Evolutionary conservation across 2,329 filamentous ascomycete genomes (phyloP), one percentile per base, ranked within the genome.

Genomic region (Calonectria pseudoreteaudii): DNA sequence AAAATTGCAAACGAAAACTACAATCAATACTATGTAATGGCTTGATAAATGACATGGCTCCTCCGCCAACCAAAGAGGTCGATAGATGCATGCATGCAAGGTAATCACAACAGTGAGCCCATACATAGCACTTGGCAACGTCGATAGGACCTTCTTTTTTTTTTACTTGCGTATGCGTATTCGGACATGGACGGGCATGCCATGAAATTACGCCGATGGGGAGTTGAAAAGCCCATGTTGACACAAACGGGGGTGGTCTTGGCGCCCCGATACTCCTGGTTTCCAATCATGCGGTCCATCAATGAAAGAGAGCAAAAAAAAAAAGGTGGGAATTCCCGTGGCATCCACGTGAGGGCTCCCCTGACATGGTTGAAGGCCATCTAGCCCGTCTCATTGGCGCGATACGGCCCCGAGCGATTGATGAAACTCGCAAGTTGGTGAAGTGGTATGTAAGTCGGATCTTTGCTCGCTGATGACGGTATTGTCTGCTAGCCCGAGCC

Each of bases 361-460:
- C 73, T 77, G 74, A 60, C 76, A 79, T 74, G 77, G 77, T 71
- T 79, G 68, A 34, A n/a, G 20, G 72, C 66, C 68, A 41, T 62
- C 44, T 60, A 53, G 58, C 10, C 16, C 23, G 44, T 74, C 69
- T 76, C 62, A 79, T 74, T 78, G 75, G 77, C 68, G 71, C 73
- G 71, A 53, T 28, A 47, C 76, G 66, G 69, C 70, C 50, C 64
- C 71, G 31, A 73, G 72, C 31, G 69, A 77, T 76, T 77, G 77
- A 68, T 74, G 74, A 74, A 68, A 70, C 72, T 38, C 36, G 34
- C 56, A 38, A 62, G 34, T 47, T 47, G 49, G 38, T 36, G 34
- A 52, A 56, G 52, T 67, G 31, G 52, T 62, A 62, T 62, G 56
- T 62, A 41, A 62, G 56, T 41, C 36, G 56, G 52, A n/a, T n/a